A percentile compares a stretch with the other conserved stretches of the same genome.
phyloP scores from a whole-genome alignment of 1,139 yeast genomes.

The Cylindricascospora bacillispora region DNA sequence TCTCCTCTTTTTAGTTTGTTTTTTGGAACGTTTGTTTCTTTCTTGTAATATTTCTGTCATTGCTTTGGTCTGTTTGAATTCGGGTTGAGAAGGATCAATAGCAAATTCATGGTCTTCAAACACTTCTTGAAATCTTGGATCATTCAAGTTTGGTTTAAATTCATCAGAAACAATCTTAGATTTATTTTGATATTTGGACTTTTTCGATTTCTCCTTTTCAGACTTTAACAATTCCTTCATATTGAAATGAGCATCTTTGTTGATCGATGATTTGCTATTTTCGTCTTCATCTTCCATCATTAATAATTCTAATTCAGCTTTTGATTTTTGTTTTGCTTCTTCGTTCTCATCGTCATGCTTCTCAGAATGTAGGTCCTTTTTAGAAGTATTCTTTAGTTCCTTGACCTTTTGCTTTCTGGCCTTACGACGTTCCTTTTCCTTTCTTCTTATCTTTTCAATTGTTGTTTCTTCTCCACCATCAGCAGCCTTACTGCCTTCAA shows the following conservation, averaged over 20 bases:
- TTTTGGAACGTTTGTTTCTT: slow-evolving; percentile 44
- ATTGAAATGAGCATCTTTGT: slow-evolving; percentile 46
- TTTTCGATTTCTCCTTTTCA: slow-evolving; percentile 43
- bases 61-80: slow-evolving; percentile 74
- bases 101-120: slow-evolving; percentile 87
- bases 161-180: slow-evolving; percentile 44
- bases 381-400: slow-evolving; percentile 37
- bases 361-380: slow-evolving; percentile 24
- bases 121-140: slow-evolving; percentile 79
- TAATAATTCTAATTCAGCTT: slow-evolving; percentile 62
- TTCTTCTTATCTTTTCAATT: slow-evolving; percentile 69
- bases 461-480: slow-evolving; percentile 55
- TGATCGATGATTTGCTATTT: slow-evolving; percentile 30
- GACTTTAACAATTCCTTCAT: slow-evolving; percentile 69
- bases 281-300: slow-evolving; percentile 65
- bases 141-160: slow-evolving; percentile 56
- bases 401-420: slow-evolving; percentile 65
- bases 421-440: slow-evolving; percentile 86
- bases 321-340: slow-evolving; percentile 28
- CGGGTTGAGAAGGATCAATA: slow-evolving; percentile 80
- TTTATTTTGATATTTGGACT: slow-evolving; percentile 41
- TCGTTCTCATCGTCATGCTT: slow-evolving; percentile 11
- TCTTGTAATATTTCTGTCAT: slow-evolving; percentile 74
- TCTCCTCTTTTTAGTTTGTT: slow-evolving; percentile 5
- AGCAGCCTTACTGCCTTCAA: slow-evolving; percentile 24